Conservation (phyloP, 305 asterid species). For the Fraxinus greggii region DNA sequence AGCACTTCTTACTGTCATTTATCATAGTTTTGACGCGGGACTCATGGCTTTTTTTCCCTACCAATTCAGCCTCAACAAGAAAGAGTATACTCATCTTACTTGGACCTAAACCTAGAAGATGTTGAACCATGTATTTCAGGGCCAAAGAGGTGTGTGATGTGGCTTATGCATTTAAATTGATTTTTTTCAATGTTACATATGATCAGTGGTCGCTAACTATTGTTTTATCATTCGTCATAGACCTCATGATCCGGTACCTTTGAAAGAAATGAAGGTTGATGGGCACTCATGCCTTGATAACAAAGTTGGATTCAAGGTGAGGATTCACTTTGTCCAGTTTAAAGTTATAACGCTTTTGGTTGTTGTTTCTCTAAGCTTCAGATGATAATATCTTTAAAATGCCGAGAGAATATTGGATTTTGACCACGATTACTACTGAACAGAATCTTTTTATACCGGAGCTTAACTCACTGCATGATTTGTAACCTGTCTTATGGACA, state of each 20-base stretch:
- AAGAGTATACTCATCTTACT: slow-evolving; percentile 67
- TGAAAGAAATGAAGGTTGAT: slow-evolving; percentile 91
- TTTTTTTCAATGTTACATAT: slow-evolving; percentile 6
- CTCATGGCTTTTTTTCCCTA: not conserved
- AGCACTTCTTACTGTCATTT: not conserved
- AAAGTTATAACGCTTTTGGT: not conserved
- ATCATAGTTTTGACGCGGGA: not conserved
- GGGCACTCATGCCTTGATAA: slow-evolving; percentile 94
- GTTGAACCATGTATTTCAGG: slow-evolving; percentile 89
- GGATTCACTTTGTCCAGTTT: slow-evolving; percentile 10
- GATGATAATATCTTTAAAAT: not conserved
- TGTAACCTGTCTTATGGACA: not conserved
- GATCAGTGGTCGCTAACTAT: slow-evolving; percentile 20
- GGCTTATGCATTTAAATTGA: slow-evolving; percentile 3
- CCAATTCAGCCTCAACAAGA: slow-evolving; percentile 76
- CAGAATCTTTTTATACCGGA: not conserved
- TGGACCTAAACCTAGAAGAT: slow-evolving; percentile 61
- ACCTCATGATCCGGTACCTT: slow-evolving; percentile 91
- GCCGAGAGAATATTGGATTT: not conserved
- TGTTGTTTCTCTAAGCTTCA: not conserved
- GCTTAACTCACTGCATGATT: not conserved
- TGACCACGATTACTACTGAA: not conserved
- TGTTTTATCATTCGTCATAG: slow-evolving; percentile 38
- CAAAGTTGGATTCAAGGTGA: slow-evolving; percentile 93
- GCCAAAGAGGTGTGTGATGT: slow-evolving; percentile 70